Evolutionary conservation across 768 basidiomycete genomes (phyloP), one percentile per base, ranked within the genome.

Genomic region (Serpula lacrymans): DNA sequence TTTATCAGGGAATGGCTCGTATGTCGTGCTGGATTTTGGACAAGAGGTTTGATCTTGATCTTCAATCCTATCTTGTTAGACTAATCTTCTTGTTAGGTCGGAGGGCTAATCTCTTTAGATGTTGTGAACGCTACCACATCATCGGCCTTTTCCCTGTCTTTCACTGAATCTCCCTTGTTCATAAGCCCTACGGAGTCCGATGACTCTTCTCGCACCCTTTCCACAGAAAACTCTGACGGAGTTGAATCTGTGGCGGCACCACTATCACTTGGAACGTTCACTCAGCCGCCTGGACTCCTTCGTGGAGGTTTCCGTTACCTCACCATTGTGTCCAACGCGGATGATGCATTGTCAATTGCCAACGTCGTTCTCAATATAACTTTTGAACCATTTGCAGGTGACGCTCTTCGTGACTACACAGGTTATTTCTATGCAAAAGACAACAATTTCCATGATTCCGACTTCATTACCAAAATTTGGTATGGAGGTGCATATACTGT

Each of bases 11-110:
- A 55, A 53, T 33, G 58, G 61, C 7, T 64, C 64, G 1, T 69
- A 53, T 46, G 49, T 70, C 16, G 64, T 68, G 17, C 46, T 70
- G 14, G 68, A 70, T 45, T 70, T 68, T 46, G 62, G 60, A 10
- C 51, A 60, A 55, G 68, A 69, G 51, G 69, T 65, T 24, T 4
- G 47, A 31, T 13, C 25, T 12, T 25, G 13, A 12, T 25, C 10
- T 35, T 22, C 6, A n/a, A 13, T 1, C 9, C 18, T 31, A 5
- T 7, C 18, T 17, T 17, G 42, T 31, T n/a, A n/a, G 16, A 42
- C 32, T 13, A 30, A 13, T 4, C 16, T 6, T 5, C 32, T 26
- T 16, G 37, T n/a, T 14, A 68, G 65, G 58, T 65, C 26, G 63
- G 60, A 4, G 64, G 67, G 3, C 48, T 54, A 7, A 42, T 66